Base-by-base conservation (phyloP, 352 stramenopile genomes). In the Globisporangium splendens region DNA sequence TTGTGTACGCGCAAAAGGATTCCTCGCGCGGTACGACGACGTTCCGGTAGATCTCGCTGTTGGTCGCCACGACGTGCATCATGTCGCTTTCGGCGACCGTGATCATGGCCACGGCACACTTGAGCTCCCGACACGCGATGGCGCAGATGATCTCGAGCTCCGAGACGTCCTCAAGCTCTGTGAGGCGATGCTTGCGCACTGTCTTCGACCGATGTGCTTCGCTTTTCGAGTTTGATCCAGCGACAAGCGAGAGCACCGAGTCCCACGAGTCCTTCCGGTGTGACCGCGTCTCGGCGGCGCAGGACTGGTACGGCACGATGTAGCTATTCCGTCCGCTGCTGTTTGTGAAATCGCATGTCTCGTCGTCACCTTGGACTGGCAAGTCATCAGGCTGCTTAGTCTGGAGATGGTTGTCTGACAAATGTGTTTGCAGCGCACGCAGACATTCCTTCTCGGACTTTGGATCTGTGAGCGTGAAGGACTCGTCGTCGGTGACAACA, bases 61-160 rank as follows among this genome's bases (percentile, higher is more conserved):
- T 69, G 28, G 41, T 56, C 24, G 56, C 62, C 18, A 69, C 55
- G 2, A 65, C 50, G 46, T 58, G 58, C 15, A 51, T 53, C 31
- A 42, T 46, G 5, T 61, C 33, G 21, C 31, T 44, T 21, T 54
- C 49, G 49, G 67, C 53, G 18, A 69, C 14, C 14, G 62, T 66
- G 51, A 69, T 22, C 46, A 69, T 62, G 13, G 51, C 62, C 20
- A 65, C 47, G 18, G 53, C 39, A 5, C 62, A 69, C 6, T 20
- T 5, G 8, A 69, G 53, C 50, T 59, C 56, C 8, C 42, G 38
- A 50, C 51, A 56, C 39, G 60, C 60, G 31, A 69, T 57, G 28
- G 53, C 22, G 48, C 62, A 69, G 42, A 69, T 69, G 49, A 69
- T 54, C 47, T 69, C 56, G 39, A 69, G 62, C 49, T 61, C 48